Evolutionary conservation across 2,329 filamentous ascomycete species (phyloP).

Genomic region (Colletotrichum sp.): DNA sequence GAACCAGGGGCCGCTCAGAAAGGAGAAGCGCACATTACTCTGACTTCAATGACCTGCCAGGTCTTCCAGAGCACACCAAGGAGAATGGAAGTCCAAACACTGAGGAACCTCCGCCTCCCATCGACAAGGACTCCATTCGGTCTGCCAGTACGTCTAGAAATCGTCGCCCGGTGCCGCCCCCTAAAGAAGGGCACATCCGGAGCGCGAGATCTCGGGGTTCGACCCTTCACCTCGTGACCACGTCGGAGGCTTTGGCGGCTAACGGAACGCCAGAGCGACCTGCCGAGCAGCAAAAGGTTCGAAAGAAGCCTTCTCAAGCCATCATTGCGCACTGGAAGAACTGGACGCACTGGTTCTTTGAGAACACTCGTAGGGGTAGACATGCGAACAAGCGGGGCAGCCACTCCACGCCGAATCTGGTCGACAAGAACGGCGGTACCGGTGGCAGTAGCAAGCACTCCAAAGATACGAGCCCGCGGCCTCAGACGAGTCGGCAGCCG

Average conservation of each 20-base stretch:
- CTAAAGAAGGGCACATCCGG: slow-evolving; percentile 77
- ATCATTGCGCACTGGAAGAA: slow-evolving; percentile 68
- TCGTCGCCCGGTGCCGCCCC: slow-evolving; percentile 78
- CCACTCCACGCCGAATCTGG: slow-evolving; percentile 64
- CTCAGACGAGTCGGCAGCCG: slow-evolving; percentile 65
- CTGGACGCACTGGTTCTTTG: slow-evolving; percentile 68
- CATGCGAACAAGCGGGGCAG: slow-evolving; percentile 55
- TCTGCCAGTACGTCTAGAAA: slow-evolving; percentile 80
- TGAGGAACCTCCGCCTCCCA: slow-evolving; percentile 67
- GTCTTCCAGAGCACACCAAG: slow-evolving; percentile 68
- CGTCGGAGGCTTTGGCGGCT: slow-evolving; percentile 54
- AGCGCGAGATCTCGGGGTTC: slow-evolving; percentile 79
- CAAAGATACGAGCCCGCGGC: slow-evolving; percentile 61
- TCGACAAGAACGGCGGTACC: slow-evolving; percentile 47
- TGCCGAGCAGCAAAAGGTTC: slow-evolving; percentile 48
- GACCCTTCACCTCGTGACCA: slow-evolving; percentile 84
- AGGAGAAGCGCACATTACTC: slow-evolving; percentile 72
- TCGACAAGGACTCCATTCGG: slow-evolving; percentile 80
- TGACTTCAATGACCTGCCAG: slow-evolving; percentile 76
- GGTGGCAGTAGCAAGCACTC: slow-evolving; percentile 43
- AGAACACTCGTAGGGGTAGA: slow-evolving; percentile 59
- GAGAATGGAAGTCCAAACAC: slow-evolving; percentile 48
- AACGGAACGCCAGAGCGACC: slow-evolving; percentile 32
- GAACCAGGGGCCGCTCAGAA: slow-evolving; percentile 77
- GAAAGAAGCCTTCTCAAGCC: slow-evolving; percentile 62